A percentile compares a stretch with the other conserved stretches of the same genome.
phyloP scores from a whole-genome alignment of 2,329 filamentous ascomycete species.

The Aspergillus niger region DNA sequence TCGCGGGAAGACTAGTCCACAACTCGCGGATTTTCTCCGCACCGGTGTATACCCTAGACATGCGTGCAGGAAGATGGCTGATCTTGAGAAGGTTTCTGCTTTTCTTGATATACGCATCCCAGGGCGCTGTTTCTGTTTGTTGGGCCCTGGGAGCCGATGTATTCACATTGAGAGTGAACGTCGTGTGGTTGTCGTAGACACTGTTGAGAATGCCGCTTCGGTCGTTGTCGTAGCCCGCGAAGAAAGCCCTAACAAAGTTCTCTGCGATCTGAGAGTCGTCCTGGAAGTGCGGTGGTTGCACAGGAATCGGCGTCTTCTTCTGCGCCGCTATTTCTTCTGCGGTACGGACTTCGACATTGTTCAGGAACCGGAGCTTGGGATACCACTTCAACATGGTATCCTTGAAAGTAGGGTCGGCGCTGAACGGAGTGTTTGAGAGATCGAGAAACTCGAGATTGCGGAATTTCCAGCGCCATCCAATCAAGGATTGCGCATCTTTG shows the following conservation, averaged over 20 bases:
- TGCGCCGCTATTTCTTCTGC: constrained; percentile 66
- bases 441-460: constrained; percentile 77
- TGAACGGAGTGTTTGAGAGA: constrained; percentile 74
- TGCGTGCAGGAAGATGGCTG: constrained; percentile 60
- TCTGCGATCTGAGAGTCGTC: constrained; percentile 75
- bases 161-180: constrained; percentile 76
- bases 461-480: constrained; percentile 78
- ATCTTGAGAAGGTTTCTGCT: constrained; percentile 78
- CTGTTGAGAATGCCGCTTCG: constrained; percentile 62
- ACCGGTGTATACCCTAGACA: constrained; percentile 68
- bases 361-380: constrained; percentile 75
- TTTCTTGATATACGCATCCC: constrained; percentile 73
- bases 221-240: constrained; percentile 72
- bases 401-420: constrained; percentile 62
- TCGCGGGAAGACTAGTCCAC: constrained; percentile 71
- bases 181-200: constrained; percentile 75
- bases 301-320: constrained; percentile 62
- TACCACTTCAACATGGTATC: constrained; percentile 78
- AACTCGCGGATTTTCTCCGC: constrained; percentile 64
- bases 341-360: constrained; percentile 72
- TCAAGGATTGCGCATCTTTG: constrained; percentile 65
- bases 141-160: constrained; percentile 56
- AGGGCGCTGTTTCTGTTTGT: constrained; percentile 54
- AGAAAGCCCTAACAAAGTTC: constrained; percentile 73
- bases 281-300: constrained; percentile 67